Evolutionary conservation across 176 grass and related monocot species (phyloP).

Genomic region (Oryza meyeriana): DNA sequence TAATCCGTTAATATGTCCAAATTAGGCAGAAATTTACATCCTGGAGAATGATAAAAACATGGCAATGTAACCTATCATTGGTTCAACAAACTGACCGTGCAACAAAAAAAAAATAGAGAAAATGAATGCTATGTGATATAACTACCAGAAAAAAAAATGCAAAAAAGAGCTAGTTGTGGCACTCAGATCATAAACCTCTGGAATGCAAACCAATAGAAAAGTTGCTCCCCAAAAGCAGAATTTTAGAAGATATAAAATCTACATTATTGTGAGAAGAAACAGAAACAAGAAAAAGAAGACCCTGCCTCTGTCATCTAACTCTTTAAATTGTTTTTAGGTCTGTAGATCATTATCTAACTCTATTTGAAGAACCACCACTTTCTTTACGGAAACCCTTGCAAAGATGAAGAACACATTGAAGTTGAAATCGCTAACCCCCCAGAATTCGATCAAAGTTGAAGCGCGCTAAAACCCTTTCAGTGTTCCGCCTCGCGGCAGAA

Average conservation of each 20-base stretch:
- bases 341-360: not conserved
- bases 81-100: not conserved
- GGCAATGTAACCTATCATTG: not conserved
- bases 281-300: not conserved
- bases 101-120: constrained; percentile 9
- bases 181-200: not conserved
- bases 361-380: not conserved
- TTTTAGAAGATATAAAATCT: not conserved
- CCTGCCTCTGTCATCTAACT: not conserved
- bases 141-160: not conserved
- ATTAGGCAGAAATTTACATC: not conserved
- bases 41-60: not conserved
- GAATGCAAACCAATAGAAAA: not conserved
- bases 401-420: not conserved
- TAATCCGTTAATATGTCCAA: constrained; percentile 7
- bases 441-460: not conserved
- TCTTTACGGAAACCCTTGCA: not conserved
- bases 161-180: not conserved
- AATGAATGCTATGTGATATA: not conserved
- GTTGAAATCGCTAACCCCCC: not conserved
- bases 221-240: not conserved
- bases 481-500: constrained; percentile 3
- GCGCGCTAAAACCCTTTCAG: not conserved
- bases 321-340: not conserved
- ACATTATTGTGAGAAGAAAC: not conserved